Evolutionary conservation across 192 early-diverging fungal species (phyloP).

Genomic region (Tieghemiomyces parasiticus): DNA sequence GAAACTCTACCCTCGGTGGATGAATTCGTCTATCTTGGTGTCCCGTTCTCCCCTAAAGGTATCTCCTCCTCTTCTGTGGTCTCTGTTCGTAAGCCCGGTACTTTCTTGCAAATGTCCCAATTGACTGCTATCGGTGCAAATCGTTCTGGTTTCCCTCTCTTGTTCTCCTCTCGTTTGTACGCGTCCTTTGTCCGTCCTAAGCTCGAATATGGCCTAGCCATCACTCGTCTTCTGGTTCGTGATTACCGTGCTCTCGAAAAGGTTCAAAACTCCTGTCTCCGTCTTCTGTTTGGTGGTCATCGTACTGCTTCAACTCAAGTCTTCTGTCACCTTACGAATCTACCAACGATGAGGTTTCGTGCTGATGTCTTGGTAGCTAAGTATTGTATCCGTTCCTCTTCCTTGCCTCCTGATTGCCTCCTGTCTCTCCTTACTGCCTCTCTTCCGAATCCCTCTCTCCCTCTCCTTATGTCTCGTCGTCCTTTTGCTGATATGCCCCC

Average conservation of each 20-base stretch:
- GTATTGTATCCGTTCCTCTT: background rate
- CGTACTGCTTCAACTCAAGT: background rate
- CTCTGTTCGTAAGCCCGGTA: background rate
- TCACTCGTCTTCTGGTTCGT: background rate
- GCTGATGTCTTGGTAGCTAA: background rate
- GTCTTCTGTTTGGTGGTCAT: background rate
- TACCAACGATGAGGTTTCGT: background rate
- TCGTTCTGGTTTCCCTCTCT: background rate
- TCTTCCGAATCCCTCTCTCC: background rate
- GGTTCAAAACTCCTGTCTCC: background rate
- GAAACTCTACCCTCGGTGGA: background rate
- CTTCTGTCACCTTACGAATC: background rate
- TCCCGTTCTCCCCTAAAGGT: background rate
- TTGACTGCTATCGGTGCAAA: background rate
- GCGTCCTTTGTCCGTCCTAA: background rate
- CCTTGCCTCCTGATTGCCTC: background rate
- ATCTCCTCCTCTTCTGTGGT: constrained; percentile 2
- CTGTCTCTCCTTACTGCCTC: background rate
- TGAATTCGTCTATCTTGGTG: background rate
- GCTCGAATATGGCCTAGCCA: constrained; percentile 1
- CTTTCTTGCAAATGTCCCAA: background rate
- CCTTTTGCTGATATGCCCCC: background rate
- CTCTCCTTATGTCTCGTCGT: background rate
- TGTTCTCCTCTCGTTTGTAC: background rate
- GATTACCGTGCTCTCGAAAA: background rate